Conservation (phyloP, 495 filamentous ascomycete species). For the Penicillium pancosmium region DNA sequence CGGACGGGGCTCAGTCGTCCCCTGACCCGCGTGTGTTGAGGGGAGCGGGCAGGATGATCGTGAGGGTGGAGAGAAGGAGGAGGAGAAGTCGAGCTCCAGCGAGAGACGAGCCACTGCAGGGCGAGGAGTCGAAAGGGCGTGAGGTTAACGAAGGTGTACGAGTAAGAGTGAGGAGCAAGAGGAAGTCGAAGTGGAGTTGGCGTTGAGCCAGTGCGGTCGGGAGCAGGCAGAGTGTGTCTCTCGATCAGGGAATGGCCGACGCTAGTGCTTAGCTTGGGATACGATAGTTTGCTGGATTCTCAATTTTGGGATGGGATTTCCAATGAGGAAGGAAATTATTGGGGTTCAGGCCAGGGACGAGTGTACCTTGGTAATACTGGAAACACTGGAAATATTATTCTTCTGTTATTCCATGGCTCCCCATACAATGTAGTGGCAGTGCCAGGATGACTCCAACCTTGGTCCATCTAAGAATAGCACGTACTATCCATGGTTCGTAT, state of each 20-base stretch:
- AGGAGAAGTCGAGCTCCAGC: background rate
- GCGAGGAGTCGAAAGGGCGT: background rate
- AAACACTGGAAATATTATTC: no score
- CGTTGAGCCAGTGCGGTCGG: conserved; percentile 6
- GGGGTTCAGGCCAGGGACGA: no score
- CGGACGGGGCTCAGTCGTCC: conserved; percentile 23
- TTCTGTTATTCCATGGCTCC: no score
- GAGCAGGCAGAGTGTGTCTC: background rate
- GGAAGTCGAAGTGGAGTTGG: conserved; percentile 5
- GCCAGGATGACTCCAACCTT: no score
- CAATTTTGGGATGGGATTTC: no score
- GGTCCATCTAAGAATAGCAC: background rate
- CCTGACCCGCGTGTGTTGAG: conserved; percentile 35
- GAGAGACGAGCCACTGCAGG: conserved; percentile 6
- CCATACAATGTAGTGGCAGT: no score
- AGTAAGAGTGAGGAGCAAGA: background rate
- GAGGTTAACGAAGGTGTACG: background rate
- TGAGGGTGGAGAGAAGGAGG: background rate
- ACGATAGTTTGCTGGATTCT: no score
- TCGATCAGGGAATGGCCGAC: conserved; percentile 21
- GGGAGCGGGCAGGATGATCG: background rate
- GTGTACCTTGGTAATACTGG: no score
- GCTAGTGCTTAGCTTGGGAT: conserved; percentile 13
- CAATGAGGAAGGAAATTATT: no score
- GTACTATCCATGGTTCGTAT: background rate